Evolutionary conservation across 2,329 filamentous ascomycete species (phyloP).

Genomic region (Ophiostoma tasmaniense): DNA sequence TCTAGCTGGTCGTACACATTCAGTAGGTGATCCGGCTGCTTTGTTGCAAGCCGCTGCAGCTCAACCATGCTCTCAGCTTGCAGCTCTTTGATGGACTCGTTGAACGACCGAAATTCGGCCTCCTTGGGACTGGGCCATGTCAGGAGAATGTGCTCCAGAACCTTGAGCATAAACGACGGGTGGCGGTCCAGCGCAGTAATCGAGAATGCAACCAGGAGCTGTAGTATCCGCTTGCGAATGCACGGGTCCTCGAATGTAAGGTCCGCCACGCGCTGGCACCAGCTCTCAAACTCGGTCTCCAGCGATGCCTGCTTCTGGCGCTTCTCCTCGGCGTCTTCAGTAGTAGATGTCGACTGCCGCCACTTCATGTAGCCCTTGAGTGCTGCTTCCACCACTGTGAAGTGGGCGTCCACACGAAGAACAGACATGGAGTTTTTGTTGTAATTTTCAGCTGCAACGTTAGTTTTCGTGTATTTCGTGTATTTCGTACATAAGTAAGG

Average conservation of each 20-base stretch:
- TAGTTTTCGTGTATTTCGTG: background rate
- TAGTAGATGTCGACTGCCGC: constrained; percentile 33
- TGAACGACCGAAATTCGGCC: constrained; percentile 63
- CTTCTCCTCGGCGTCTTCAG: constrained; percentile 36
- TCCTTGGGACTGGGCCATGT: constrained; percentile 60
- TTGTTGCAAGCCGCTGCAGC: constrained; percentile 76
- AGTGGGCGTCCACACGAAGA: constrained; percentile 77
- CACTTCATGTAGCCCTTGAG: constrained; percentile 85
- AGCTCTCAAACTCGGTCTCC: constrained; percentile 57
- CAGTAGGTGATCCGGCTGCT: constrained; percentile 84
- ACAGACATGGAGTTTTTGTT: constrained; percentile 63
- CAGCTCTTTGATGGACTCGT: constrained; percentile 82
- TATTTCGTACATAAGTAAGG: too few relatives aligned
- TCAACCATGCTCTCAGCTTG: constrained; percentile 80
- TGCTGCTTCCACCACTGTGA: constrained; percentile 79
- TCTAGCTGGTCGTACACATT: constrained; percentile 83
- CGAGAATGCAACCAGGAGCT: constrained; percentile 76
- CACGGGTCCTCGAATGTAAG: constrained; percentile 75
- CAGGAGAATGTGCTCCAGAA: constrained; percentile 83
- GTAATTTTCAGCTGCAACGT: constrained; percentile 36
- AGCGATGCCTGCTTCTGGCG: constrained; percentile 47
- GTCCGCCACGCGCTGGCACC: constrained; percentile 63
- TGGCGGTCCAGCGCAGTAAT: constrained; percentile 71
- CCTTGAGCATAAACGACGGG: constrained; percentile 73
- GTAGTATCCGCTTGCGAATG: constrained; percentile 71